Evolutionary conservation across 2,329 filamentous ascomycete species (phyloP).

Genomic region (Xylariaceae sp.): DNA sequence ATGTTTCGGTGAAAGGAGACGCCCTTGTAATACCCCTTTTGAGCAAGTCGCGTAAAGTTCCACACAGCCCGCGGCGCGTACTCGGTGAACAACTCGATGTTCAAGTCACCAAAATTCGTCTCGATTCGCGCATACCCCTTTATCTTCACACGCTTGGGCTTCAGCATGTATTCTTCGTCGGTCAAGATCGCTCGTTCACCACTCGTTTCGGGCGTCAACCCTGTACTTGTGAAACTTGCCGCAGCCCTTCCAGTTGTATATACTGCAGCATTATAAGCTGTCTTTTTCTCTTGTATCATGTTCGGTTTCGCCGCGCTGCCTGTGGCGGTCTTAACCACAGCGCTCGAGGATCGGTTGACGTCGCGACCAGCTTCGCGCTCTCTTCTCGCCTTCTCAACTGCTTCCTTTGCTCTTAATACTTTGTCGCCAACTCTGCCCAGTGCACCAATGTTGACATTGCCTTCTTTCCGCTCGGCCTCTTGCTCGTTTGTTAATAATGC

Average conservation of each 20-base stretch:
- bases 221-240: slow-evolving; percentile 91
- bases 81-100: slow-evolving; percentile 85
- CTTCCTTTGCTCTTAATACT: slow-evolving; percentile 84
- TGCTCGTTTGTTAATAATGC: slow-evolving; percentile 65
- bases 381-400: slow-evolving; percentile 81
- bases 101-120: slow-evolving; percentile 79
- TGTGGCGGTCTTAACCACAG: slow-evolving; percentile 35
- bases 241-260: slow-evolving; percentile 90
- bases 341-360: slow-evolving; percentile 49
- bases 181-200: slow-evolving; percentile 79
- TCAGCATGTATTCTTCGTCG: slow-evolving; percentile 95
- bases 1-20: slow-evolving; percentile 92
- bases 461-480: slow-evolving; percentile 58
- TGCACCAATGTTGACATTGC: slow-evolving; percentile 71
- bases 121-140: slow-evolving; percentile 89
- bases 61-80: slow-evolving; percentile 89
- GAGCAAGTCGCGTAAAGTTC: slow-evolving; percentile 87
- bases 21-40: slow-evolving; percentile 83
- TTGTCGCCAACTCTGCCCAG: slow-evolving; percentile 75
- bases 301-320: slow-evolving; percentile 34
- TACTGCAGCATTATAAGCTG: slow-evolving; percentile 77
- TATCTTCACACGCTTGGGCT: slow-evolving; percentile 78
- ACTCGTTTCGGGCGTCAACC: slow-evolving; percentile 85
- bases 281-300: slow-evolving; percentile 52
- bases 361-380: slow-evolving; percentile 60